phyloP scores from a whole-genome alignment of 2,329 filamentous ascomycete species.

The Tolypocladium ovalisporum region DNA sequence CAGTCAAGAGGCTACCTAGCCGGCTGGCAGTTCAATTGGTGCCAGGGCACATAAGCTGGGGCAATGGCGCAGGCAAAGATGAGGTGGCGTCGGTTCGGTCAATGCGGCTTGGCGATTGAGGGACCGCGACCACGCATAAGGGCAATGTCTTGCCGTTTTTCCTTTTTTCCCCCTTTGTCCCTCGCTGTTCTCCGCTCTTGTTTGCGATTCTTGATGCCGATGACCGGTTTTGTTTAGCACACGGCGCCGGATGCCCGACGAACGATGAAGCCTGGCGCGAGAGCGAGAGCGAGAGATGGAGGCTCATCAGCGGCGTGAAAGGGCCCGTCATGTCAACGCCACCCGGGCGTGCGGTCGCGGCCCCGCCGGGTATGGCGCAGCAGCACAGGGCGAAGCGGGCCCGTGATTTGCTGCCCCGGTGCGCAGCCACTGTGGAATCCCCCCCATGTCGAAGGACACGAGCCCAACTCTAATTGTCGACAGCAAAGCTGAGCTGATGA shows the following conservation, averaged over 20 bases:
- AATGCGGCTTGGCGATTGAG: neutral
- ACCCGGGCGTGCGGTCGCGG: neutral
- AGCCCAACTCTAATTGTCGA: neutral
- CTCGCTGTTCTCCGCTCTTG: too few relatives aligned
- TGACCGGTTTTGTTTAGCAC: neutral
- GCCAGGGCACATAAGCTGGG: neutral
- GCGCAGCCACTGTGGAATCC: neutral
- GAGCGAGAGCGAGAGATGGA: neutral
- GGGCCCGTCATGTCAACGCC: neutral
- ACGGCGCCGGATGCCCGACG: too few relatives aligned
- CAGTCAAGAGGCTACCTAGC: neutral
- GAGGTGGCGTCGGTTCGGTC: neutral
- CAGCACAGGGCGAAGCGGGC: neutral
- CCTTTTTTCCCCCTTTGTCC: too few relatives aligned
- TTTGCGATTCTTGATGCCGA: neutral
- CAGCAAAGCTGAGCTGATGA: too few relatives aligned
- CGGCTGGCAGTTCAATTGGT: too few relatives aligned
- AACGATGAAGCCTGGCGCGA: neutral
- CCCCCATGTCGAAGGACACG: neutral
- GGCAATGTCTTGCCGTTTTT: neutral
- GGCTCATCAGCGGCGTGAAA: neutral
- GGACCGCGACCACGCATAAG: neutral
- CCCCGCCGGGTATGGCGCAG: neutral
- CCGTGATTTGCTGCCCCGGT: neutral
- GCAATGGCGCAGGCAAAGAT: neutral